Base-by-base conservation (phyloP, 2,329 filamentous ascomycete genomes). In the Aspergillus amoenus region DNA sequence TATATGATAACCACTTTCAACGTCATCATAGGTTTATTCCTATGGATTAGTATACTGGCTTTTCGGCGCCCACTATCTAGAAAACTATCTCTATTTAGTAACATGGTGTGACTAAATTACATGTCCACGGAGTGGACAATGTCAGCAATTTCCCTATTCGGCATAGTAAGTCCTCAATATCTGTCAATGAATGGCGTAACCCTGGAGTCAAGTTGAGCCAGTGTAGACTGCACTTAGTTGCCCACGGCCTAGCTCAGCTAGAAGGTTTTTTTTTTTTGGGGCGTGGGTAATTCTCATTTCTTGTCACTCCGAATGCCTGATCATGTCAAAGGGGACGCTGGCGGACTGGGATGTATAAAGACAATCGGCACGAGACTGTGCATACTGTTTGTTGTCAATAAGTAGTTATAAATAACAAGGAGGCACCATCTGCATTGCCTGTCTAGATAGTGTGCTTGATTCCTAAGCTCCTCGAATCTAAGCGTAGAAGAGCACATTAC, bases 21-120 rank as follows among this genome's bases (percentile, higher is more conserved):
- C 11, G 22, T 42, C 39, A 51, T 43, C 21, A 5, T 17, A 34
- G 15, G 24, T 32, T 40, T 8, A 17, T 47, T 22, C 22, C 22
- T 13, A 21, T 24, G 7, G 12, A 39, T 50, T 17, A 27, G 40
- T 55, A 46, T 44, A 46, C 30, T 55, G 46, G 53, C 37, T 27
- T 39, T 30, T n/a, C 22, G n/a, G 39, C 44, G 18, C n/a, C 21
- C 21, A 21, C 21, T 21, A 45, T 39, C 39, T 44, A 46, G 27
- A 32, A 4, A 8, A 30, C 34, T 18, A 32, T 17, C 18, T 15
- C 40, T 27, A 40, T 45, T 49, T 39, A 46, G 39, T 5, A 27
- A 49, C 22, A 30, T 48, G 27, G 46, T 49, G 52, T 55, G 24
- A 55, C 53, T 55, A n/a, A 40, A 46, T 32, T 40, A 50, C 39